A percentile compares a stretch with the other conserved stretches of the same genome.
These are phyloP conservation scores for Hypomyces perniciosus DNA, from an alignment of 2,329 filamentous ascomycete genomes.

Conservation along the genomic window DNA sequence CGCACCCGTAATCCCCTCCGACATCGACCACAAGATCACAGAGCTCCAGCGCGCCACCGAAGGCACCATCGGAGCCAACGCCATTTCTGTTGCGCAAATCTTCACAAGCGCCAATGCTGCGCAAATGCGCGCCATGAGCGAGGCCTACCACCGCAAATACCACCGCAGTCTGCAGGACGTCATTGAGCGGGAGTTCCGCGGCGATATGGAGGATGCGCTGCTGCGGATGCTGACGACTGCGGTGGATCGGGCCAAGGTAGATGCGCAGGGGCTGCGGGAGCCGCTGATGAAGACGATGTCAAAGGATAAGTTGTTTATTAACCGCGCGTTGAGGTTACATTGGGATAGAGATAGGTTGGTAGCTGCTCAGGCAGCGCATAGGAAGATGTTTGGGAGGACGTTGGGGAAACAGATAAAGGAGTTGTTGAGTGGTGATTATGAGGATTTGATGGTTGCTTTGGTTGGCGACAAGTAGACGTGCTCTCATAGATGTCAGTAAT, in stretches of 20 bases:
- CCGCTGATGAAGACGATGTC: slow-evolving; percentile 22
- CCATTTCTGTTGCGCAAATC: slow-evolving; percentile 25
- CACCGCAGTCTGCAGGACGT: slow-evolving; percentile 19
- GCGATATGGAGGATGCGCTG: slow-evolving; percentile 29
- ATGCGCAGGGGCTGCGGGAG: slow-evolving; percentile 21
- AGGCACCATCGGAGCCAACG: slow-evolving; percentile 24
- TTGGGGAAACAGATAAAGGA: slow-evolving; percentile 17
- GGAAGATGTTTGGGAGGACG: slow-evolving; percentile 12
- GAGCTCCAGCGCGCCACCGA: slow-evolving; percentile 29
- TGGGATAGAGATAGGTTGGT: slow-evolving; percentile 25
- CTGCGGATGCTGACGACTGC: slow-evolving; percentile 24
- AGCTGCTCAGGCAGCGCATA: slow-evolving; percentile 20
- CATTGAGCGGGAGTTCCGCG: slow-evolving; percentile 12
- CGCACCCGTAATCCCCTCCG: slow-evolving; percentile 19
- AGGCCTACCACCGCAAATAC: slow-evolving; percentile 27
- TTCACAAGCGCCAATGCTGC: slow-evolving; percentile 26
- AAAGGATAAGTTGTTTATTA: slow-evolving; percentile 11
- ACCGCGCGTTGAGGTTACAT: slow-evolving; percentile 3
- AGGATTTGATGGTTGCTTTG: slow-evolving; percentile 20
- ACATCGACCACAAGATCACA: slow-evolving; percentile 29
- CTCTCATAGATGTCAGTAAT: background rate
- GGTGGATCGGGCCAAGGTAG: slow-evolving; percentile 20
- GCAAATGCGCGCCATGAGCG: slow-evolving; percentile 25
- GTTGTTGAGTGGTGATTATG: slow-evolving; percentile 19
- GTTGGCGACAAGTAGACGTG: slow-evolving; percentile 15